Evolutionary conservation across 352 stramenopile genomes (phyloP).

Genomic region (Phytophthora constricta): DNA sequence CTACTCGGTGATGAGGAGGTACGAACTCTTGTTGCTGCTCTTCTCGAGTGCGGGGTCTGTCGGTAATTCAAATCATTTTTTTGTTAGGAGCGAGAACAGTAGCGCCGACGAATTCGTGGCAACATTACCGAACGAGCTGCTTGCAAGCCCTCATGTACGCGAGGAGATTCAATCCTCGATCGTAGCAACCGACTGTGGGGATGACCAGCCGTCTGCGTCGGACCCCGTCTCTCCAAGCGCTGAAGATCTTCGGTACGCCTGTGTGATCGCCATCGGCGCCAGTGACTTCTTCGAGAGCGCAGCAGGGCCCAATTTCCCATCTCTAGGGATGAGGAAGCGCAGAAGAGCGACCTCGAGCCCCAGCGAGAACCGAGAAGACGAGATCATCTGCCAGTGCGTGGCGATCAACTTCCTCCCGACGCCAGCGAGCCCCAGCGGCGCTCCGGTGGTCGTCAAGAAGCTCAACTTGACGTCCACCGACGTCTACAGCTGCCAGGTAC

Average conservation of each 20-base stretch:
- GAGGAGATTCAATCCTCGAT: constrained; percentile 23
- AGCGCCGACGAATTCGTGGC: constrained; percentile 13
- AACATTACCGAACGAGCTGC: constrained; percentile 15
- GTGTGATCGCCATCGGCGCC: constrained; percentile 38
- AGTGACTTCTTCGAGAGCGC: constrained; percentile 14
- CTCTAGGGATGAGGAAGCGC: background rate
- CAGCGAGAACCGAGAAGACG: constrained; percentile 23
- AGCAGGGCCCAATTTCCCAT: background rate
- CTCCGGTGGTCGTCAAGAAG: constrained; percentile 54
- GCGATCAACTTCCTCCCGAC: constrained; percentile 72
- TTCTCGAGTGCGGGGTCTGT: background rate
- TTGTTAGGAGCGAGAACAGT: constrained; percentile 13
- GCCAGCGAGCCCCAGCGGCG: constrained; percentile 29
- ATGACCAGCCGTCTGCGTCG: background rate
- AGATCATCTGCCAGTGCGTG: constrained; percentile 53
- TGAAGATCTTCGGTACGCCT: constrained; percentile 33
- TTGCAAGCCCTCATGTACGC: background rate
- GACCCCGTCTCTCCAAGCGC: background rate
- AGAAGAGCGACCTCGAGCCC: background rate
- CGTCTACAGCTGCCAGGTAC: constrained; percentile 52
- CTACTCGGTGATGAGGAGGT: constrained; percentile 25
- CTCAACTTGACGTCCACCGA: constrained; percentile 49
- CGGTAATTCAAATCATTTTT: background rate
- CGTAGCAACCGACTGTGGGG: constrained; percentile 28
- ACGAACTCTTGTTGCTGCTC: background rate